Base-by-base conservation (phyloP, 2,329 filamentous ascomycete genomes). In the Lasiodiplodia citricola region DNA sequence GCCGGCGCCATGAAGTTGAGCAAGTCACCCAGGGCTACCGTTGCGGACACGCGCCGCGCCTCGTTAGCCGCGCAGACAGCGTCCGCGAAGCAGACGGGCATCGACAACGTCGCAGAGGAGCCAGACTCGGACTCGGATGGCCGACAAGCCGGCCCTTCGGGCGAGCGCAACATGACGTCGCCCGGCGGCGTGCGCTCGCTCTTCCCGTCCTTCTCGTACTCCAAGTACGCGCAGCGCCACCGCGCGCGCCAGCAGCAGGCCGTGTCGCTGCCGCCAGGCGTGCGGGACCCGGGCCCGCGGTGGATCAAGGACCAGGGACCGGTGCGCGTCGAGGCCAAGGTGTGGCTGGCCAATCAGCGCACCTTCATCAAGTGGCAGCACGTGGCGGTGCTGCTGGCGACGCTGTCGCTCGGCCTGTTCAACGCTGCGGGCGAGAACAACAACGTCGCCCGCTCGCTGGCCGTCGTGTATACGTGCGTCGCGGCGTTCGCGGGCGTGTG, bases 281-380 rank as follows among this genome's bases (percentile, higher is more conserved):
- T 99, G n/a, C 88, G 88, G 25, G 90, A 96, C 76, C 96, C 96
- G 1, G 88, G 87, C 10, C 60, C 60, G 4, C 86, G 89, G 72
- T 96, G 95, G 90, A 92, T 99, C 85, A 99, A 99, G 84, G 96
- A 99, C 80, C 88, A 91, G 41, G 95, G 96, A 3, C 92, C 94
- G 44, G 87, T 98, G 72, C 92, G 94, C 77, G 93, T 99, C 68
- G 96, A 99, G 83, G 94, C 93, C 70, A 99, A 99, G 82, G 95
- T 99, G 37, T 99, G 96, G 95, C 90, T 99, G 68, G 96, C 96
- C 67, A 99, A 99, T 80, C 95, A 99, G 82, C 91, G 96, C 70
- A 99, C 96, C 0, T 99, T 97, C 78, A 91, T 99, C 80, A 98
- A 97, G 81, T 99, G 96, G 96, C 93, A 98, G 83, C 94, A 98